A percentile compares a stretch with the other conserved stretches of the same genome.
Conservation (phyloP, 352 stramenopile species). For the Elongisporangium prolatum region DNA sequence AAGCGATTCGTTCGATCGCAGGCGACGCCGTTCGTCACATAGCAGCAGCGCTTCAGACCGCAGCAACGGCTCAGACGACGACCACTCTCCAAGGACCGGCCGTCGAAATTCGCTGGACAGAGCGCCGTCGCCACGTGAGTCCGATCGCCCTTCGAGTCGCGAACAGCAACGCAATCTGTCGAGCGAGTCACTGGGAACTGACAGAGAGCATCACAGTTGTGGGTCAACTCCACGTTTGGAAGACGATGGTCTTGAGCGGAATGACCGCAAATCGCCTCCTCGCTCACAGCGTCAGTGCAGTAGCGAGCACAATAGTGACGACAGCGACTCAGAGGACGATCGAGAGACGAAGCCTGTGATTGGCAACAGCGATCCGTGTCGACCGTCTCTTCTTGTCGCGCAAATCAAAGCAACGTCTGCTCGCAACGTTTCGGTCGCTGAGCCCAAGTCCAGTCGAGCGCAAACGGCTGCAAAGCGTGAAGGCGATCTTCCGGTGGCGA, state of each 20-base stretch:
- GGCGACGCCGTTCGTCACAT: constrained; percentile 11
- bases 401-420: constrained; percentile 53
- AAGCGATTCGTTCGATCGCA: constrained; percentile 7
- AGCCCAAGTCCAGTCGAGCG: background rate
- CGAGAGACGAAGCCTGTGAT: constrained; percentile 1
- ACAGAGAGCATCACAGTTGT: background rate
- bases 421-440: background rate
- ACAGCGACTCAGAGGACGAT: background rate
- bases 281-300: constrained; percentile 18
- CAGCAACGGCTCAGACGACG: background rate
- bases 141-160: background rate
- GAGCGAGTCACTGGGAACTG: background rate
- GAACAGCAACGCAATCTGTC: background rate
- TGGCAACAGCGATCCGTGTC: constrained; percentile 8
- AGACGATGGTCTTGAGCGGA: constrained; percentile 7
- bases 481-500: background rate
- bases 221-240: background rate
- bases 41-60: constrained; percentile 1
- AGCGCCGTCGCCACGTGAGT: background rate
- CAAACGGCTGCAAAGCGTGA: background rate
- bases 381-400: constrained; percentile 40
- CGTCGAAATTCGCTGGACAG: background rate
- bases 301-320: constrained; percentile 3
- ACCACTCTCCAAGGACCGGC: background rate
- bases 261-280: constrained; percentile 9